Evolutionary conservation across 306 rosid species (phyloP).

Genomic region (Mimosa bimucronata): DNA sequence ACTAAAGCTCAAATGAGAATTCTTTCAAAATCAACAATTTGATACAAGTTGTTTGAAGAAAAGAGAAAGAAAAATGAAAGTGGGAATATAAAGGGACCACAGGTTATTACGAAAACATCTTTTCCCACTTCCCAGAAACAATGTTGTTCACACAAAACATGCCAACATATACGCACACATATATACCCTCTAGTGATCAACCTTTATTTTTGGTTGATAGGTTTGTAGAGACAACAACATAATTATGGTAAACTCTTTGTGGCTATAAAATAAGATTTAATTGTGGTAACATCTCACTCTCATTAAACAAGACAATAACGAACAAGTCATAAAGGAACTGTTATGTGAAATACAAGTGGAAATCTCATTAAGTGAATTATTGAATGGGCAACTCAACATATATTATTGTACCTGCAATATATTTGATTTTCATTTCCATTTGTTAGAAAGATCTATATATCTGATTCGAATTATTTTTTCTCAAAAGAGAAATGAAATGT

Average conservation of each 20-base stretch:
- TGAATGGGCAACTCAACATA: neutral
- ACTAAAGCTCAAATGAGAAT: no score
- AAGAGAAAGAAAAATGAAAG: neutral
- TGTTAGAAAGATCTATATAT: neutral
- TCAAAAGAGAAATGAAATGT: no score
- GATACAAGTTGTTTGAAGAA: neutral
- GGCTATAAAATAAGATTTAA: neutral
- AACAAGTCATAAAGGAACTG: neutral
- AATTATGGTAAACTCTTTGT: neutral
- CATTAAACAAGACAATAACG: neutral
- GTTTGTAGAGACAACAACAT: slow-evolving; percentile 7
- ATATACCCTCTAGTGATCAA: neutral
- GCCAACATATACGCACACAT: neutral
- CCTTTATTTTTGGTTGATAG: slow-evolving; percentile 1
- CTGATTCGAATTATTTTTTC: neutral
- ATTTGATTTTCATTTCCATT: neutral
- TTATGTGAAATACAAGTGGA: neutral
- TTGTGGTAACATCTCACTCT: neutral
- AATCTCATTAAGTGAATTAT: slow-evolving; percentile 3
- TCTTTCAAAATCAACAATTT: neutral
- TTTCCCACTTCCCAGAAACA: neutral
- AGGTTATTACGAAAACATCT: neutral
- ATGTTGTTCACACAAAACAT: slow-evolving; percentile 9
- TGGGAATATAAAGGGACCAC: neutral
- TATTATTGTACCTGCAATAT: neutral